Evolutionary conservation across 192 early-diverging fungal genomes (phyloP).

Genomic region (Entomortierella lignicola): DNA sequence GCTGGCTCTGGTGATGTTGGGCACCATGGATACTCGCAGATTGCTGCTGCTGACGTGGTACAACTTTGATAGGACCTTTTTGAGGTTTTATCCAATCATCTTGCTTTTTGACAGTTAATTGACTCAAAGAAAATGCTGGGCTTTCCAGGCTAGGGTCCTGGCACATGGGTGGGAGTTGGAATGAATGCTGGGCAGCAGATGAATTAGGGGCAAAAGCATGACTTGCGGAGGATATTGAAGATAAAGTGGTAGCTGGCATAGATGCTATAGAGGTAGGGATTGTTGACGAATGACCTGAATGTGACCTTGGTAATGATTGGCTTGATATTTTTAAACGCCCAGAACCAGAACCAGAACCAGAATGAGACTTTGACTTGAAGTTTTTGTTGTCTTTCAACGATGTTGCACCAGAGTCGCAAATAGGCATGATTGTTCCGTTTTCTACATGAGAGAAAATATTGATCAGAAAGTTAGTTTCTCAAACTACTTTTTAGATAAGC

Average conservation of each 20-base stretch:
- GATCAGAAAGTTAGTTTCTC: background rate
- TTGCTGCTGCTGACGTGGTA: slow-evolving; percentile 2
- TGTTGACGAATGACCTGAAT: background rate
- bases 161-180: slow-evolving; percentile 34
- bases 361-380: slow-evolving; percentile 14
- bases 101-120: slow-evolving; percentile 30
- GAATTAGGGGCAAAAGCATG: background rate
- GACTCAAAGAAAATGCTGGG: slow-evolving; percentile 8
- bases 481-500: too few relatives aligned
- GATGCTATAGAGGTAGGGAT: slow-evolving; percentile 2
- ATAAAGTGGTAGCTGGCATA: slow-evolving; percentile 1
- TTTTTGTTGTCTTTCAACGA: slow-evolving; percentile 1
- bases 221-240: slow-evolving; percentile 1
- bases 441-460: slow-evolving; percentile 6
- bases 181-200: background rate
- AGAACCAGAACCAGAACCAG: too few relatives aligned
- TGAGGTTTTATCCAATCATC: slow-evolving; percentile 26
- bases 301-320: background rate
- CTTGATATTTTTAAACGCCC: slow-evolving; percentile 4
- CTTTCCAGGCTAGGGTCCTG: slow-evolving; percentile 31
- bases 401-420: background rate
- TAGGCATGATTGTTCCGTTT: slow-evolving; percentile 6
- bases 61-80: slow-evolving; percentile 1
- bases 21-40: background rate
- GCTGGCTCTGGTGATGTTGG: background rate